These are phyloP conservation scores for Cutaneotrichosporon mucoides DNA, from an alignment of 1,284 basidiomycete species.

Conservation along the genomic window DNA sequence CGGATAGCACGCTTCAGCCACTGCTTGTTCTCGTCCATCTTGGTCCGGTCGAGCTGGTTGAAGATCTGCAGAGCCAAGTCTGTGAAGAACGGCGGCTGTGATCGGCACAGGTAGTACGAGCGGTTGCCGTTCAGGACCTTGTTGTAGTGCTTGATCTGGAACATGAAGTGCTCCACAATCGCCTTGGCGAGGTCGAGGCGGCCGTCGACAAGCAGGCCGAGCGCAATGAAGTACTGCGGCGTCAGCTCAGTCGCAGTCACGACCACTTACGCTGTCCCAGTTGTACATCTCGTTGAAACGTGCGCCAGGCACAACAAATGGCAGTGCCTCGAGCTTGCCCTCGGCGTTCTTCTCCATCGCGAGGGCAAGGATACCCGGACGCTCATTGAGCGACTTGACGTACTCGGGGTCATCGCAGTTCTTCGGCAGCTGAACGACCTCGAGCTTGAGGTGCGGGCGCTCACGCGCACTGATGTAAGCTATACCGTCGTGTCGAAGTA, in stretches of 20 bases:
- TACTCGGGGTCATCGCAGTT: slow-evolving; percentile 81
- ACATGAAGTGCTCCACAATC: slow-evolving; percentile 98
- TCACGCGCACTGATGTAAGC: slow-evolving; percentile 51
- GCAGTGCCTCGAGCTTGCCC: slow-evolving; percentile 79
- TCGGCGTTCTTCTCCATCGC: slow-evolving; percentile 87
- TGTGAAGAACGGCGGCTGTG: slow-evolving; percentile 96
- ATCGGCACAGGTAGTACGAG: slow-evolving; percentile 75
- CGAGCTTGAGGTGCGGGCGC: slow-evolving; percentile 83
- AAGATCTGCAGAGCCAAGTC: slow-evolving; percentile 98
- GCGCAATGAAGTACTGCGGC: slow-evolving; percentile 45
- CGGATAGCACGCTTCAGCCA: slow-evolving; percentile 95
- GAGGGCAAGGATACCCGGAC: slow-evolving; percentile 88
- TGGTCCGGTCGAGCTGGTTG: slow-evolving; percentile 84
- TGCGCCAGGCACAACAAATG: slow-evolving; percentile 95
- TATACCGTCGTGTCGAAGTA: not conserved
- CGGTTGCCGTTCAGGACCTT: slow-evolving; percentile 58
- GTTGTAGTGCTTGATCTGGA: slow-evolving; percentile 96
- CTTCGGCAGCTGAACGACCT: slow-evolving; percentile 81
- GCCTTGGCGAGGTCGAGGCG: slow-evolving; percentile 90
- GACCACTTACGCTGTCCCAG: slow-evolving; percentile 42
- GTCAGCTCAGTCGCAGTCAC: too few relatives aligned
- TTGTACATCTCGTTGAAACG: slow-evolving; percentile 87
- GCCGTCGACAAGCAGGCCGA: slow-evolving; percentile 91
- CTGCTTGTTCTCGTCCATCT: slow-evolving; percentile 72
- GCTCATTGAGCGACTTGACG: slow-evolving; percentile 87